Base-by-base conservation (phyloP, 2,329 filamentous ascomycete species). In the Pseudogymnoascus sp. region DNA sequence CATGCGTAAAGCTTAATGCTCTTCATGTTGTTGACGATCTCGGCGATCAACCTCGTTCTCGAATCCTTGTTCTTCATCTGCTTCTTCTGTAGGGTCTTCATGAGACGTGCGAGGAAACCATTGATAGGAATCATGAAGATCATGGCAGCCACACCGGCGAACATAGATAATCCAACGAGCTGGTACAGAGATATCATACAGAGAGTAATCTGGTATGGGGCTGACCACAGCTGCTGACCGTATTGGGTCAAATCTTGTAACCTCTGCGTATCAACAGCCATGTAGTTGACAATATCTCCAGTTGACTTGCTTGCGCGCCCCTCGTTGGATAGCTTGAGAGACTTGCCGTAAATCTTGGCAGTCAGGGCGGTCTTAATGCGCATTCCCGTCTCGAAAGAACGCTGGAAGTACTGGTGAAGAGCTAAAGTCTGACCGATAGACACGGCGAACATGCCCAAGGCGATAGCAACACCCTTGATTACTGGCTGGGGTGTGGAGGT, bases 61-160 rank as follows among this genome's bases (percentile, higher is more conserved):
- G 92, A 84, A 72, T 99, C 95, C 78, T 99, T 99, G 79, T 97
- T 97, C 80, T 96, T 96, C 95, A 99, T 99, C 78, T 99, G 95
- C 68, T 87, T 82, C 77, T 97, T 96, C 74, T 99, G 96, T 70
- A 99, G 79, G 47, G 83, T 91, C 79, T 96, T 97, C 90, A 97
- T 97, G 70, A 96, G 82, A 64, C 88, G 85, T 23, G 95, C 93
- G 73, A 97, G 95, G 66, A 95, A 80, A 60, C 93, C 93, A 73
- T 99, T 97, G 69, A 97, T 80, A 0, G 95, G 95, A 75, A 99
- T 93, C 93, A 97, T 97, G 70, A 97, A 77, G 66, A 99, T 83
- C 96, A 99, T 99, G 64, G 93, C 91, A 62, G 83, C 93, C 61
- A 99, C 88, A 71, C 95, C 95, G 36, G 95, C 92, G 75, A 99